Conservation (phyloP, 306 rosid species). For the Dalbergia oliveri region DNA sequence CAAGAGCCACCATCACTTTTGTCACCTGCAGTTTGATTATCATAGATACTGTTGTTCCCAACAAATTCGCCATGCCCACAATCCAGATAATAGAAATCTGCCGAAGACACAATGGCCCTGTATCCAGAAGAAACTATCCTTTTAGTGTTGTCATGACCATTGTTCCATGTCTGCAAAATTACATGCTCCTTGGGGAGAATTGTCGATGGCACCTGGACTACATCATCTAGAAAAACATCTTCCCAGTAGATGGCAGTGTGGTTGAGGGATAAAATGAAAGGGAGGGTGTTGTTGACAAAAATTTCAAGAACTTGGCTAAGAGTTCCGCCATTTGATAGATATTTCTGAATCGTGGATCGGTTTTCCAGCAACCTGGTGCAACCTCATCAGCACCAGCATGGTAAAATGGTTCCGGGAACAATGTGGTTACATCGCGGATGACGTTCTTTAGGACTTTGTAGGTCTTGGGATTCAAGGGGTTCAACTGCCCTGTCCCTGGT, state of each 20-base stretch:
- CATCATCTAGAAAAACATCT: slow-evolving; percentile 65
- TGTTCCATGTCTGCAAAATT: slow-evolving; percentile 88
- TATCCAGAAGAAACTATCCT: slow-evolving; percentile 76
- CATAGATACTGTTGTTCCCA: slow-evolving; percentile 71
- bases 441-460: slow-evolving; percentile 79
- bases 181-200: slow-evolving; percentile 69
- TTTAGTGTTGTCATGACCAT: slow-evolving; percentile 80
- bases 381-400: slow-evolving; percentile 85
- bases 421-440: slow-evolving; percentile 58
- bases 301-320: slow-evolving; percentile 74
- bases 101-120: slow-evolving; percentile 72
- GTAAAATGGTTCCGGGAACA: slow-evolving; percentile 81
- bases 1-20: slow-evolving; percentile 73
- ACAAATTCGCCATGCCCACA: slow-evolving; percentile 84
- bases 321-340: slow-evolving; percentile 70
- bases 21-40: slow-evolving; percentile 50
- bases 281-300: slow-evolving; percentile 76
- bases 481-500: slow-evolving; percentile 91
- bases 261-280: slow-evolving; percentile 75
- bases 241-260: slow-evolving; percentile 89
- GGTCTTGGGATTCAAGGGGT: slow-evolving; percentile 85
- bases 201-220: slow-evolving; percentile 53
- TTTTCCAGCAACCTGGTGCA: slow-evolving; percentile 86
- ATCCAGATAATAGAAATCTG: slow-evolving; percentile 81
- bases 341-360: slow-evolving; percentile 65